Conservation (phyloP, 192 early-diverging fungal species). For the Ambispora gerdemannii region DNA sequence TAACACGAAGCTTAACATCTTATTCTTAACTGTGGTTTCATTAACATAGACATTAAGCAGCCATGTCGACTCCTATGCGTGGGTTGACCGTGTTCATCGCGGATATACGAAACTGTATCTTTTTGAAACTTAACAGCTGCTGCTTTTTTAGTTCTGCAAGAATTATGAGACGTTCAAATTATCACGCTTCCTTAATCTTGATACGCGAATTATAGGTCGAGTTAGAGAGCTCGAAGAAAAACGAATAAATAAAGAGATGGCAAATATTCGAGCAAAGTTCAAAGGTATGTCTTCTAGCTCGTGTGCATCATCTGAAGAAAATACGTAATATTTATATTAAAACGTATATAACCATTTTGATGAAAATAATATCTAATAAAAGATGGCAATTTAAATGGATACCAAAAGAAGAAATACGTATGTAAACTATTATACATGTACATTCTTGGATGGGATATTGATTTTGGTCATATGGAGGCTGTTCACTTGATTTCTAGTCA, state of each 20-base stretch:
- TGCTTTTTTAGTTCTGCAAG: background rate
- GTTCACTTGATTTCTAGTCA: constrained; percentile 83
- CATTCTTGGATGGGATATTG: constrained; percentile 96
- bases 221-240: constrained; percentile 96
- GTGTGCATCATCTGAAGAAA: no score
- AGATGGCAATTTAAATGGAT: constrained; percentile 91
- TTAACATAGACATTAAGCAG: background rate
- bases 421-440: constrained; percentile 99
- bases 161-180: background rate
- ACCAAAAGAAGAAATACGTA: constrained; percentile 99
- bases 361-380: no score
- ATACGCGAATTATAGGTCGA: constrained; percentile 62
- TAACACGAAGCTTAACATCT: no score
- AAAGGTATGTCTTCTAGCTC: constrained; percentile 65
- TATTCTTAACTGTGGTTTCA: no score
- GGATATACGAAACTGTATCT: constrained; percentile 94
- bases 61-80: constrained; percentile 59
- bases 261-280: constrained; percentile 98
- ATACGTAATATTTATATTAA: no score
- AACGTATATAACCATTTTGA: no score
- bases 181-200: background rate
- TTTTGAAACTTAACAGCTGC: background rate
- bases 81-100: constrained; percentile 95
- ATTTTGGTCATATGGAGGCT: constrained; percentile 97
- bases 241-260: constrained; percentile 98